Evolutionary conservation across 2,329 filamentous ascomycete genomes (phyloP).

Genomic region (Lachnellula arida): DNA sequence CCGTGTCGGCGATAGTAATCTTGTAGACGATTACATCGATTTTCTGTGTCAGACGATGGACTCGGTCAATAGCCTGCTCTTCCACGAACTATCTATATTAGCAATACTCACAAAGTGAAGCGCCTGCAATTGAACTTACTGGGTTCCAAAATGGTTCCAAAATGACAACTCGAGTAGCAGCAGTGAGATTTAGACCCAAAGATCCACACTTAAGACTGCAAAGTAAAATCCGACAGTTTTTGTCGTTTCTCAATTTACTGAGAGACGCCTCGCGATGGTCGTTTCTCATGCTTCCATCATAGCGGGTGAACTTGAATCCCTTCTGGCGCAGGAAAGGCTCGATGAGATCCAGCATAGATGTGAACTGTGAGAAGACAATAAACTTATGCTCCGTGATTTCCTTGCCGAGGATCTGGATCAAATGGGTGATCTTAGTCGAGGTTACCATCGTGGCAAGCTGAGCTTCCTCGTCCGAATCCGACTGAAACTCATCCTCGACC

Average conservation of each 20-base stretch:
- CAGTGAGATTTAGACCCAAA: slow-evolving; percentile 88
- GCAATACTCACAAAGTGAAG: slow-evolving; percentile 6
- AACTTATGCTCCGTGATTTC: slow-evolving; percentile 86
- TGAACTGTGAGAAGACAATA: slow-evolving; percentile 98
- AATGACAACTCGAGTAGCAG: slow-evolving; percentile 88
- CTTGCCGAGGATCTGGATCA: slow-evolving; percentile 73
- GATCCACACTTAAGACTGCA: slow-evolving; percentile 94
- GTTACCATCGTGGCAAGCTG: slow-evolving; percentile 51
- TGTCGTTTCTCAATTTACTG: slow-evolving; percentile 68
- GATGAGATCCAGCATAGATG: slow-evolving; percentile 93
- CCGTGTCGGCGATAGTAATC: slow-evolving; percentile 77
- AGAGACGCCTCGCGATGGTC: slow-evolving; percentile 87
- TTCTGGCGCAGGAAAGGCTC: slow-evolving; percentile 81
- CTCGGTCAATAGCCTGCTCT: slow-evolving; percentile 97
- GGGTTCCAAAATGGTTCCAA: slow-evolving; percentile 99
- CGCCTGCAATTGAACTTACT: slow-evolving; percentile 10
- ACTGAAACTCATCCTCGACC: slow-evolving; percentile 30
- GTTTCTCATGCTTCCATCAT: slow-evolving; percentile 93
- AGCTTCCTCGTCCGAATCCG: slow-evolving; percentile 35
- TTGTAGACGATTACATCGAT: slow-evolving; percentile 94
- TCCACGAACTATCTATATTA: slow-evolving; percentile 71
- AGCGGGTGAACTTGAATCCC: slow-evolving; percentile 76
- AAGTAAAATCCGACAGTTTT: slow-evolving; percentile 73
- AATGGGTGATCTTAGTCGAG: slow-evolving; percentile 88
- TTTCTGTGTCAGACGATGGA: slow-evolving; percentile 96